Evolutionary conservation across 2,329 filamentous ascomycete genomes (phyloP), one percentile per base, ranked within the genome.

Genomic region (Penicillium verrucosum): DNA sequence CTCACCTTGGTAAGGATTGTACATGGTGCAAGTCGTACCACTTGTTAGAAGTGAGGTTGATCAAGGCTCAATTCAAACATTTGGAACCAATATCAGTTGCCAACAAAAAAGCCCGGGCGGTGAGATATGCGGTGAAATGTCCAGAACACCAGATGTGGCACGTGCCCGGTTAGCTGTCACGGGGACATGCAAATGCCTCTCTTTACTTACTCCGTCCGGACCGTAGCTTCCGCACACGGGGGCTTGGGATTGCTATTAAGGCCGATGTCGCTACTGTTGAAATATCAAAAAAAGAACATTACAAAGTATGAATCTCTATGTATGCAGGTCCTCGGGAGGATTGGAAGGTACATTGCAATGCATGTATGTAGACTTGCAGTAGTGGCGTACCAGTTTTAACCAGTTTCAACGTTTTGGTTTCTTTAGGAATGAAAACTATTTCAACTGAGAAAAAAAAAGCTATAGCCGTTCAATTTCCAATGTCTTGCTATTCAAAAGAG

Each of bases 1-100:
- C 70, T 66, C 66, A 75, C 75, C 60, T 69, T 76, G 75, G 60
- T 78, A 78, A 53, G 75, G 73, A 61, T 77, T 77, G 59, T 77
- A 78, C 76, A 78, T 78, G 37, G 56, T 66, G 62, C 45, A 53
- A 18, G 56, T 63, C 8, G 44, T 27, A 51, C 25, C 51, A 38
- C 45, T 14, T 16, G 41, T 32, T 10, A 50, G 41, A 32, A 37
- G 30, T 37, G 30, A 46, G 29, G 48, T 52, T 36, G 41, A 25
- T 45, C 48, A 56, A 56, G 29, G 10, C 44, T 37, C 48, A 29
- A 44, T 36, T 60, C 45, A 34, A 44, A 48, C 30, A 11, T 32
- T 32, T 32, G 30, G 30, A 11, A 12, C 16, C n/a, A 30, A 18
- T 27, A 18, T 41, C 12, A 23, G 36, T 50, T 51, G 51, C 32